These are phyloP conservation scores for Suillus placidus DNA, from an alignment of 768 basidiomycete species.

Conservation along the genomic window DNA sequence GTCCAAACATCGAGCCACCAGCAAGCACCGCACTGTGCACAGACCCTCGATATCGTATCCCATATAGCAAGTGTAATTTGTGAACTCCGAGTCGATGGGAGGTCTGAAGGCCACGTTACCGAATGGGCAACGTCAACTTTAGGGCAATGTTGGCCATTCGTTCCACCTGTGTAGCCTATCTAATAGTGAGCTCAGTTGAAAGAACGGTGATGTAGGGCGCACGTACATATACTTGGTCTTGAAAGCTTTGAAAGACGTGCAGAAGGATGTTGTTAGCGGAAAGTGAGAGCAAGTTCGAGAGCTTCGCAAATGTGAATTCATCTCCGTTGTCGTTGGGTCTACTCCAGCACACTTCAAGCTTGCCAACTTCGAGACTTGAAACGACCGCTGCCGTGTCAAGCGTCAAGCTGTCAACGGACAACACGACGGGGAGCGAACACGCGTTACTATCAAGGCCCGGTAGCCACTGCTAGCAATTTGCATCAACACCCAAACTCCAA, in stretches of 20 bases:
- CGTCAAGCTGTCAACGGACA: not conserved
- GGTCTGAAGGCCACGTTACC: conserved; percentile 61
- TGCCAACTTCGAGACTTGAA: not conserved
- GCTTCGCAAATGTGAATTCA: conserved; percentile 90
- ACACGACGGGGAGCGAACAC: not conserved
- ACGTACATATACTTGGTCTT: conserved; percentile 73
- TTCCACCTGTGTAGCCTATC: conserved; percentile 70
- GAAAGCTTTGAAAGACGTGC: conserved; percentile 92
- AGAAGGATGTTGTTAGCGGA: conserved; percentile 85
- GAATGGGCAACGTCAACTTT: conserved; percentile 70
- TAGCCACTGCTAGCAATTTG: not conserved
- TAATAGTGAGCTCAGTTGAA: conserved; percentile 1
- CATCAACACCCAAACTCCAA: not conserved
- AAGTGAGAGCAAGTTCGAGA: conserved; percentile 82
- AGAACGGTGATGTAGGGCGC: conserved; percentile 24
- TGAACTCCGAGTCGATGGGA: too few species aligned
- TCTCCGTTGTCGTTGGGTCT: conserved; percentile 62
- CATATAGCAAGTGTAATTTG: conserved; percentile 91
- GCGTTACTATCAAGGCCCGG: not conserved
- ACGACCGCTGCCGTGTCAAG: not conserved
- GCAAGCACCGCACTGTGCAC: conserved; percentile 71
- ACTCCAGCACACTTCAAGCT: not conserved
- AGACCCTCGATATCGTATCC: conserved; percentile 81
- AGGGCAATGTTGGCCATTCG: conserved; percentile 63
- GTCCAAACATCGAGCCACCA: conserved; percentile 90